phyloP scores from a whole-genome alignment of 805 yeast species.

The Dipodascus geniculatus region DNA sequence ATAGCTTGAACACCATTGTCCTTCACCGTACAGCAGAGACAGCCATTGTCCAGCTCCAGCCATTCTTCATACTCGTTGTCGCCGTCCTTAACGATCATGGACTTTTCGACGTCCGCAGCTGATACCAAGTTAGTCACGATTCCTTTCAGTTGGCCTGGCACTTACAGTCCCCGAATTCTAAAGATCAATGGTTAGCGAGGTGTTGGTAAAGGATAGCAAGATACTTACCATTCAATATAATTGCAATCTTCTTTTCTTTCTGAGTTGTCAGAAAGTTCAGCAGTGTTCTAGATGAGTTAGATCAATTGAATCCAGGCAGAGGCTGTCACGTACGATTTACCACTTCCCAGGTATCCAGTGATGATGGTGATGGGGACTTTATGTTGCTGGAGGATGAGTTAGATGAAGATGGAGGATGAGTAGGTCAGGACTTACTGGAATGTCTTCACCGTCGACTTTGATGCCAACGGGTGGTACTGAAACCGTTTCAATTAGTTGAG shows the following conservation, averaged over 20 bases:
- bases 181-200: neutral
- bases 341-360: slow-evolving; percentile 92
- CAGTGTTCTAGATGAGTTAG: slow-evolving; percentile 36
- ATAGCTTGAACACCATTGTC: slow-evolving; percentile 93
- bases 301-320: neutral
- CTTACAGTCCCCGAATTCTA: slow-evolving; percentile 21
- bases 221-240: slow-evolving; percentile 56
- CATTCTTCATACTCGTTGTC: slow-evolving; percentile 68
- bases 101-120: slow-evolving; percentile 66
- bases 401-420: neutral
- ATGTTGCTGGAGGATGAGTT: neutral
- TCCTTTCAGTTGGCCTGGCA: slow-evolving; percentile 23
- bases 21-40: slow-evolving; percentile 91
- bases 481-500: neutral
- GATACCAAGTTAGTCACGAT: slow-evolving; percentile 61
- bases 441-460: neutral
- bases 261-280: slow-evolving; percentile 56
- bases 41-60: slow-evolving; percentile 94
- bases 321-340: slow-evolving; percentile 43
- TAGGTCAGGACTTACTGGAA: neutral
- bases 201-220: neutral
- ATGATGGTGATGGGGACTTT: slow-evolving; percentile 86
- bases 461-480: neutral
- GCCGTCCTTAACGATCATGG: slow-evolving; percentile 56
- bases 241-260: slow-evolving; percentile 69